phyloP scores from a whole-genome alignment of 805 yeast species.

The Sugiyamaella chiloensis region DNA sequence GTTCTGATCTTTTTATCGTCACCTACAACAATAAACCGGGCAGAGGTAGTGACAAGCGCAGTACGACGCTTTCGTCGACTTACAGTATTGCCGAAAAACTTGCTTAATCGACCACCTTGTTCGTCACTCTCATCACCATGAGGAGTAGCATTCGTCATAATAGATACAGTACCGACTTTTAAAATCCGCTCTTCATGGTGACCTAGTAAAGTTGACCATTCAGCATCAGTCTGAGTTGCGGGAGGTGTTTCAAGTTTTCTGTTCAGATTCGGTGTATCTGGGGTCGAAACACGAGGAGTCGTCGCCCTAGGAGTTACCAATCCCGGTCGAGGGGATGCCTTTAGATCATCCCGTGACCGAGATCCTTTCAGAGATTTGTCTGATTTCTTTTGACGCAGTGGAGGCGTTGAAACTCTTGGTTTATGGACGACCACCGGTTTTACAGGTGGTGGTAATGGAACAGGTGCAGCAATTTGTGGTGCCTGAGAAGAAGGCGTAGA shows the following conservation, averaged over 20 bases:
- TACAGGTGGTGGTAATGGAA: conserved; percentile 1
- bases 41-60: conserved; percentile 35
- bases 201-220: conserved; percentile 44
- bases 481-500: conserved; percentile 6
- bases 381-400: background rate
- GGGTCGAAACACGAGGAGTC: background rate
- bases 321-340: background rate
- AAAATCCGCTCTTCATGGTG: conserved; percentile 48
- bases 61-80: conserved; percentile 29
- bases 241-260: conserved; percentile 40
- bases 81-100: conserved; percentile 28
- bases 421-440: conserved; percentile 25
- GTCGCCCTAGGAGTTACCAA: background rate
- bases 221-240: conserved; percentile 44
- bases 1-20: conserved; percentile 32
- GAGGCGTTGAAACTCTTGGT: conserved; percentile 2
- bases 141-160: conserved; percentile 17
- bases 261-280: background rate
- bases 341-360: background rate
- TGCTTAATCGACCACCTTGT: conserved; percentile 27
- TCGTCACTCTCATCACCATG: conserved; percentile 21
- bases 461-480: conserved; percentile 3
- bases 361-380: background rate
- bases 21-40: conserved; percentile 32
- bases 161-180: conserved; percentile 41